These are phyloP conservation scores for Marchantia paleacea DNA, from an alignment of 225 moss, liverwort and hornwort genomes.

Conservation along the genomic window DNA sequence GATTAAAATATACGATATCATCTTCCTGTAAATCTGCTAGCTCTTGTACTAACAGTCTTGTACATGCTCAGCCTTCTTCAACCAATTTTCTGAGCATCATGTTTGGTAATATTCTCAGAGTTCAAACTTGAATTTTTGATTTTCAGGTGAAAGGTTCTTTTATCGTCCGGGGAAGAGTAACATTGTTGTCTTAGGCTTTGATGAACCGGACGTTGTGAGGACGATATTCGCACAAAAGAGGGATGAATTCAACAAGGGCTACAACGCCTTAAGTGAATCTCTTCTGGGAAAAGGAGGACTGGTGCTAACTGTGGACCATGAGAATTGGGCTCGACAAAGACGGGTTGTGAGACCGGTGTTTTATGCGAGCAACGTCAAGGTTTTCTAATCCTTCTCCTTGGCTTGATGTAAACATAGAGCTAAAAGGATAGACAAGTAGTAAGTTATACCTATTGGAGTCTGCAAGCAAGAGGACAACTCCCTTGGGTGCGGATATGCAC, in stretches of 20 bases:
- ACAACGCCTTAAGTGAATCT: neutral
- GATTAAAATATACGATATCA: too few species aligned
- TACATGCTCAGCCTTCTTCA: too few species aligned
- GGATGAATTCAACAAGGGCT: neutral
- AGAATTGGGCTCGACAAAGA: constrained; percentile 6
- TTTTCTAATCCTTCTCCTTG: neutral
- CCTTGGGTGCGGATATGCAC: too few species aligned
- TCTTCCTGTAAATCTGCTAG: too few species aligned
- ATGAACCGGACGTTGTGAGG: neutral
- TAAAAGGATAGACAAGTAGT: too few species aligned
- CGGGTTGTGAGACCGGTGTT: constrained; percentile 13
- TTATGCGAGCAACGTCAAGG: neutral
- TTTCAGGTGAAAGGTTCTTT: constrained; percentile 6
- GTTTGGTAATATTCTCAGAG: too few species aligned
- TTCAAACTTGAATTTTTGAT: neutral
- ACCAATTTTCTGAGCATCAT: too few species aligned
- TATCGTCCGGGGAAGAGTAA: neutral
- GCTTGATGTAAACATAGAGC: too few species aligned
- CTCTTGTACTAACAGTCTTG: too few species aligned
- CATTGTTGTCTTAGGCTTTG: too few species aligned
- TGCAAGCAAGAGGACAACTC: too few species aligned
- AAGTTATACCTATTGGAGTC: too few species aligned
- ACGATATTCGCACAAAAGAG: neutral
- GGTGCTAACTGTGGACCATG: neutral
- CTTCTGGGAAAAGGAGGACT: neutral